phyloP scores from a whole-genome alignment of 192 early-diverging fungal species.

The Backusella tuberculispora region DNA sequence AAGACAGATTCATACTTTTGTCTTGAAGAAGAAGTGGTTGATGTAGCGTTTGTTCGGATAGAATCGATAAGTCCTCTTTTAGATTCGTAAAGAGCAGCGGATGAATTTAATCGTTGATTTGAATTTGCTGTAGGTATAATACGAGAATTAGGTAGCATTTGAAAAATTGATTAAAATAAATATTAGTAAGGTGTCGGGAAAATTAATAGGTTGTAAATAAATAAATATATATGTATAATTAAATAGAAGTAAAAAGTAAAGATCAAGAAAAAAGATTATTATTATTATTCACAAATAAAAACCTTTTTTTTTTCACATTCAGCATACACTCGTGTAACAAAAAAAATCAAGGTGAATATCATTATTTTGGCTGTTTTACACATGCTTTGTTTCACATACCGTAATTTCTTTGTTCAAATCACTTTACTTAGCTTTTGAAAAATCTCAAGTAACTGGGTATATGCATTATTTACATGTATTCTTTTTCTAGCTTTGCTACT shows the following conservation, averaged over 20 bases:
- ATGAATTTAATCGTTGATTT: not conserved
- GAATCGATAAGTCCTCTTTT: slow-evolving; percentile 20
- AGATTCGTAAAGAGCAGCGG: not conserved
- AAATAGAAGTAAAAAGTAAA: not conserved
- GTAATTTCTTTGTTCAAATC: not conserved
- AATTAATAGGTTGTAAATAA: not conserved
- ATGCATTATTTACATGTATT: not conserved
- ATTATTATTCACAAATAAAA: not conserved
- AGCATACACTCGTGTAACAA: not conserved
- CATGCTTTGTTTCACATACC: slow-evolving; percentile 11
- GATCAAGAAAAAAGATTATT: slow-evolving; percentile 8
- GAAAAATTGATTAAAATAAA: not conserved
- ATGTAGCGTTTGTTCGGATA: not conserved
- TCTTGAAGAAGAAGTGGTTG: not conserved
- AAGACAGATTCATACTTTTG: slow-evolving; percentile 12
- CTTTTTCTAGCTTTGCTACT: too few species aligned
- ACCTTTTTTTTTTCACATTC: not conserved
- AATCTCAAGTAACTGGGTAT: not conserved
- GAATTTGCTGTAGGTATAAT: slow-evolving; percentile 16
- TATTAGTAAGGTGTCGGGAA: not conserved
- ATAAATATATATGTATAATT: not conserved
- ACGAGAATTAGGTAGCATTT: slow-evolving; percentile 32
- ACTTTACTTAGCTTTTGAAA: not conserved
- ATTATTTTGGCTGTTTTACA: not conserved
- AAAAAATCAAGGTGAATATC: not conserved